These are phyloP conservation scores for Cicer cuneatum DNA, from an alignment of 306 rosid species.

Conservation along the genomic window DNA sequence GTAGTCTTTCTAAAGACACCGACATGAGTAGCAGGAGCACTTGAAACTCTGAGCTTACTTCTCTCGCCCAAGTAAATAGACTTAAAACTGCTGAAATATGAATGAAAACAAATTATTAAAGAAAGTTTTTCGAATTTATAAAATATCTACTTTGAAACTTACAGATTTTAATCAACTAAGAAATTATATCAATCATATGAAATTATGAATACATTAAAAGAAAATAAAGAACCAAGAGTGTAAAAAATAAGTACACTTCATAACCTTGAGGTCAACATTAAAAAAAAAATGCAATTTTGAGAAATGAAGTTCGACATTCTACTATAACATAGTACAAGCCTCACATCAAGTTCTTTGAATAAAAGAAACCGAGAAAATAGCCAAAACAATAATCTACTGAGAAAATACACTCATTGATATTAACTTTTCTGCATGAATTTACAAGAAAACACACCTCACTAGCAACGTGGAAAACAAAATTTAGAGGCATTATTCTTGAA, in stretches of 20 bases:
- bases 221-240: constrained; percentile 10
- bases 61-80: constrained; percentile 72
- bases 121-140: constrained; percentile 38
- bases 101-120: constrained; percentile 29
- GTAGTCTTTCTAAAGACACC: constrained; percentile 59
- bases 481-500: constrained; percentile 42
- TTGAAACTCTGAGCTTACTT: constrained; percentile 51
- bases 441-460: constrained; percentile 27
- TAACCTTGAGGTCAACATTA: not conserved
- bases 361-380: constrained; percentile 43
- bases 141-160: constrained; percentile 13
- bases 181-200: constrained; percentile 14
- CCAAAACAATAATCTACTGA: constrained; percentile 38
- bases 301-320: not conserved
- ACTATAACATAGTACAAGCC: constrained; percentile 10
- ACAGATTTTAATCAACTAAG: constrained; percentile 22
- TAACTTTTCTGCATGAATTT: constrained; percentile 36
- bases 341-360: constrained; percentile 16
- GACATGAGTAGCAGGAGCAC: constrained; percentile 51
- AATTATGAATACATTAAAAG: constrained; percentile 6
- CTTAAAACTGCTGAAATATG: constrained; percentile 75
- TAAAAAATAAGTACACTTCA: not conserved
- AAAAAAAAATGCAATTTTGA: constrained; percentile 16
- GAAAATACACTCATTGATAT: constrained; percentile 48
- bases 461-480: constrained; percentile 35